Percentiles rank a stretch among this genome's conserved stretches.
phyloP scores from a whole-genome alignment of 1,139 yeast genomes.

The Yamadazyma epiphylla region DNA sequence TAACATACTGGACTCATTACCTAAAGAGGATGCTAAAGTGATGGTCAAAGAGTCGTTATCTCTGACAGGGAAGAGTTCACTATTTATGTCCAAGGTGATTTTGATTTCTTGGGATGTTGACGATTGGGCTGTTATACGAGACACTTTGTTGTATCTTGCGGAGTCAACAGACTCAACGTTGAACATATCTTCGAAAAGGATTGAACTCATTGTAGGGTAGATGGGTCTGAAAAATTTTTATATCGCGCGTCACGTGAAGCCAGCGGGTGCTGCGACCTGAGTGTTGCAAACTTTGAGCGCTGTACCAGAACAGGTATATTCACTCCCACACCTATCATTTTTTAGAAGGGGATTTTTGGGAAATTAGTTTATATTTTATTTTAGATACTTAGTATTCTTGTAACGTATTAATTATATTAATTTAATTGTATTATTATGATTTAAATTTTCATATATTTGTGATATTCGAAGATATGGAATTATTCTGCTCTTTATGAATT shows the following conservation, averaged over 20 bases:
- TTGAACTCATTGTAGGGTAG: constrained; percentile 29
- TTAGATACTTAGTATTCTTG: too few relatives aligned
- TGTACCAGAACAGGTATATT: too few relatives aligned
- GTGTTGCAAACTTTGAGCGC: too few relatives aligned
- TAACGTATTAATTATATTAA: too few relatives aligned
- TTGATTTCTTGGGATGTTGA: constrained; percentile 80
- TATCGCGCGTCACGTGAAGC: background rate
- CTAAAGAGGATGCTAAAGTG: constrained; percentile 78
- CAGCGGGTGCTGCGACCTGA: too few relatives aligned
- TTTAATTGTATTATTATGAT: too few relatives aligned
- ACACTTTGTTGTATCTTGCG: constrained; percentile 89
- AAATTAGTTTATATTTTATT: too few relatives aligned
- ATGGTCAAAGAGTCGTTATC: constrained; percentile 81
- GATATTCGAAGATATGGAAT: too few relatives aligned
- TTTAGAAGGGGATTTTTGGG: too few relatives aligned
- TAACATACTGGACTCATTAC: constrained; percentile 50
- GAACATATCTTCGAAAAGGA: constrained; percentile 92
- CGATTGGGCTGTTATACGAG: constrained; percentile 85
- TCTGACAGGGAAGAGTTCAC: constrained; percentile 86
- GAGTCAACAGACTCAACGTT: constrained; percentile 80
- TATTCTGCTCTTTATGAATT: too few relatives aligned
- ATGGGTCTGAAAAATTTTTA: constrained; percentile 4
- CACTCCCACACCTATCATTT: too few relatives aligned
- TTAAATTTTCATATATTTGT: too few relatives aligned
- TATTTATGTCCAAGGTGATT: constrained; percentile 86